These are phyloP conservation scores for Sambucus nigra DNA, from an alignment of 129 eudicot genomes.

Conservation along the genomic window DNA sequence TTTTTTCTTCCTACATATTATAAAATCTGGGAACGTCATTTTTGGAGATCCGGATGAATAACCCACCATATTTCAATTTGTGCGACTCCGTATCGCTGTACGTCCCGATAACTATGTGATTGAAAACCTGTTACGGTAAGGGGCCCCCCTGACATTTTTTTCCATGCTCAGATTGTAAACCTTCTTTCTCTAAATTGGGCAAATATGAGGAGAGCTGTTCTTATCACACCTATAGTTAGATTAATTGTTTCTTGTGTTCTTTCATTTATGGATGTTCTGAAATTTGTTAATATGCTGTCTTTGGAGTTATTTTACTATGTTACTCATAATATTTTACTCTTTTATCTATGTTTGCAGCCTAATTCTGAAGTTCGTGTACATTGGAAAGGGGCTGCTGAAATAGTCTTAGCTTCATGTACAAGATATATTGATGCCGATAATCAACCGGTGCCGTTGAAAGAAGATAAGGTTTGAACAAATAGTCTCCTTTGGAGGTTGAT, in stretches of 20 bases:
- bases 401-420: slow-evolving; percentile 69
- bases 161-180: no score
- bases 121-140: no score
- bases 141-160: no score
- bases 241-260: slow-evolving; percentile 5
- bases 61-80: no score
- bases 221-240: no score
- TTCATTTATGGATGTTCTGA: background rate
- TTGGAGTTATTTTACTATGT: background rate
- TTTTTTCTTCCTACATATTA: no score
- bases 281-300: background rate
- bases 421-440: slow-evolving; percentile 56
- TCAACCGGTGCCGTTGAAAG: slow-evolving; percentile 36
- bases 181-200: no score
- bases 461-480: slow-evolving; percentile 45
- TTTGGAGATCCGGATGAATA: no score
- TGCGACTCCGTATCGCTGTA: no score
- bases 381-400: slow-evolving; percentile 99
- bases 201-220: no score
- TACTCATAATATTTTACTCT: slow-evolving; percentile 3
- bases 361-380: slow-evolving; percentile 61
- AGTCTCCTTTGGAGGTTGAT: background rate
- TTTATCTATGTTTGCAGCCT: slow-evolving; percentile 27
- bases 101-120: no score
- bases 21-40: no score